Base-by-base conservation (phyloP, 2,329 filamentous ascomycete genomes). In the Fusarium continuum region DNA sequence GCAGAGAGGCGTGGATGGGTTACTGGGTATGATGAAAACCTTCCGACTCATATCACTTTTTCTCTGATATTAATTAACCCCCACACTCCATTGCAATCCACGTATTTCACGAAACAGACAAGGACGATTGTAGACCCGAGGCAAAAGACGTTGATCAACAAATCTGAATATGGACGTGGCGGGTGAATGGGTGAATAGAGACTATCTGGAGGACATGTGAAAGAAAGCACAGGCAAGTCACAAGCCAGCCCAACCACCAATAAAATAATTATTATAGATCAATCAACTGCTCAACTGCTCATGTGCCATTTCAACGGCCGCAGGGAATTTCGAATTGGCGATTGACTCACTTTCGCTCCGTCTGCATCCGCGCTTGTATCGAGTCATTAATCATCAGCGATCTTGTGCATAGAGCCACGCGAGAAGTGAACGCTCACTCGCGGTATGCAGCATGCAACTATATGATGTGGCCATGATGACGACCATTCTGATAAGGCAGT, bases 151-250 rank as follows among this genome's bases (percentile, higher is more conserved):
- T 20, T 17, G 29, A 47, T 38, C 32, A 23, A 46, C 22, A 29
- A 11, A 31, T 31, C n/a, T 54, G 31, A 35, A n/a, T n/a, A n/a
- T n/a, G n/a, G n/a, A n/a, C n/a, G n/a, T n/a, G n/a, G n/a, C n/a
- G n/a, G 45, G 32, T 28, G 32, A 39, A 8, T n/a, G 16, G 10
- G n/a, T 35, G 31, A 8, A n/a, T n/a, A n/a, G n/a, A n/a, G n/a
- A n/a, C n/a, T n/a, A n/a, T n/a, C n/a, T n/a, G 13, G 14, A 43
- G 35, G 17, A 38, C 52, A 63, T 59, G 59, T 58, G 59, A 63
- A 45, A 47, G 49, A 28, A 6, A 20, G n/a, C n/a, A n/a, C n/a
- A 43, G 16, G 22, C 51, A 45, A 56, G 43, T 32, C 41, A 39
- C 43, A 29, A 28, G 36, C 20, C 25, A 45, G 19, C 34, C 50